A percentile compares a stretch with the other conserved stretches of the same genome.
These are phyloP conservation scores for Xylaria venustula DNA, from an alignment of 495 filamentous ascomycete species.

Conservation along the genomic window DNA sequence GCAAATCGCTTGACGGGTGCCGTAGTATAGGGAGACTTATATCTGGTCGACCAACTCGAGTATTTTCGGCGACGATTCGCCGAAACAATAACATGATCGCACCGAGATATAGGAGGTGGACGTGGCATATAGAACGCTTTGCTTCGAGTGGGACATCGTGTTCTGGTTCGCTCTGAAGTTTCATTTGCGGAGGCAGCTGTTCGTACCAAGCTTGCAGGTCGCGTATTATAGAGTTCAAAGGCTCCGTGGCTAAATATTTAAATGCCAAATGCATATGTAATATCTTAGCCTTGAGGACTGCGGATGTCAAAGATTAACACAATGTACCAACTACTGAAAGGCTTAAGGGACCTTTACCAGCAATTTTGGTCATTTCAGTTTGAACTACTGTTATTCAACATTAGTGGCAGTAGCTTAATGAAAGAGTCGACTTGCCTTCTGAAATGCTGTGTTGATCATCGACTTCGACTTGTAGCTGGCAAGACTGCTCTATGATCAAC, in stretches of 20 bases:
- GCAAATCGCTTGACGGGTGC: not conserved
- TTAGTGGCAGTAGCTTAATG: not conserved
- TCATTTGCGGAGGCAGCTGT: not conserved
- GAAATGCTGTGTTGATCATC: not conserved
- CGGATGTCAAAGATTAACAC: not conserved
- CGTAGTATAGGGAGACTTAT: not conserved
- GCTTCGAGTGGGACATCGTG: constrained; percentile 12
- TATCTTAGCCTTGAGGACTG: not conserved
- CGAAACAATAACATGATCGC: constrained; percentile 35
- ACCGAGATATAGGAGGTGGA: constrained; percentile 25
- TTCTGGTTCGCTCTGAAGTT: not conserved
- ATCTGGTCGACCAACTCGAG: not conserved
- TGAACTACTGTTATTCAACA: not conserved
- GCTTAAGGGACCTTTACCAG: not conserved
- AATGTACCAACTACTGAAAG: not conserved
- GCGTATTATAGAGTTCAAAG: not conserved
- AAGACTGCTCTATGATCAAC: too few species aligned
- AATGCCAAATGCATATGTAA: not conserved
- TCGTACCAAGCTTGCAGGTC: not conserved
- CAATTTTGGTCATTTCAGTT: not conserved
- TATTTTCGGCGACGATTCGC: constrained; percentile 12
- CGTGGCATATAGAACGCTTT: constrained; percentile 29
- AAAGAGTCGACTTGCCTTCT: not conserved
- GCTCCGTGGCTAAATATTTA: not conserved
- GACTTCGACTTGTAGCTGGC: too few species aligned